These are phyloP conservation scores for Aspergillus pseudotamarii DNA, from an alignment of 2,329 filamentous ascomycete genomes.

Conservation along the genomic window DNA sequence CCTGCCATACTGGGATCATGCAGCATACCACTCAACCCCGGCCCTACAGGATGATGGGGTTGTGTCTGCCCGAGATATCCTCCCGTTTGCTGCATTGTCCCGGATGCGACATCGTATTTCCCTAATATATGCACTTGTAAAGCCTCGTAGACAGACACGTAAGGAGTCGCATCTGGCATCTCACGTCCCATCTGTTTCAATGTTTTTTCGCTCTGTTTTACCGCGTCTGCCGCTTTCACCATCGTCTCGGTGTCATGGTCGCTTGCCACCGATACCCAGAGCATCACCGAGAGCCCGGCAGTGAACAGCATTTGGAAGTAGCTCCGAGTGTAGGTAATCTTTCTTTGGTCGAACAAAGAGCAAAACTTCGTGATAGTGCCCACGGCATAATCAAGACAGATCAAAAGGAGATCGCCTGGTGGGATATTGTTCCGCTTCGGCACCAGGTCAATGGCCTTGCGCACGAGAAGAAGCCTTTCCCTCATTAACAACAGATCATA, in stretches of 20 bases:
- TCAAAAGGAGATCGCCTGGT: conserved; percentile 39
- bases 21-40: background rate
- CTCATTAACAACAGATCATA: conserved; percentile 43
- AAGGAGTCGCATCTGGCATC: background rate
- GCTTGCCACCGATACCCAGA: conserved; percentile 21
- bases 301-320: conserved; percentile 55
- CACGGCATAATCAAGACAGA: background rate
- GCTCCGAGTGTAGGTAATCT: conserved; percentile 47
- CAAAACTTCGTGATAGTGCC: background rate
- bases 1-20: background rate
- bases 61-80: background rate
- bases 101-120: background rate
- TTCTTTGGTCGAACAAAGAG: background rate
- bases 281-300: conserved; percentile 45
- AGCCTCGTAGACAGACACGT: background rate
- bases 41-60: too few relatives aligned
- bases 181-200: background rate
- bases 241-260: conserved; percentile 1
- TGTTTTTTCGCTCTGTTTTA: background rate
- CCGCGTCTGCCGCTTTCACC: background rate
- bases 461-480: conserved; percentile 45
- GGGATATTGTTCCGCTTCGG: conserved; percentile 39
- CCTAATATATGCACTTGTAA: background rate
- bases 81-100: background rate
- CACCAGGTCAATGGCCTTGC: conserved; percentile 46